phyloP scores from a whole-genome alignment of 495 filamentous ascomycete species.

The Daldinia decipiens region DNA sequence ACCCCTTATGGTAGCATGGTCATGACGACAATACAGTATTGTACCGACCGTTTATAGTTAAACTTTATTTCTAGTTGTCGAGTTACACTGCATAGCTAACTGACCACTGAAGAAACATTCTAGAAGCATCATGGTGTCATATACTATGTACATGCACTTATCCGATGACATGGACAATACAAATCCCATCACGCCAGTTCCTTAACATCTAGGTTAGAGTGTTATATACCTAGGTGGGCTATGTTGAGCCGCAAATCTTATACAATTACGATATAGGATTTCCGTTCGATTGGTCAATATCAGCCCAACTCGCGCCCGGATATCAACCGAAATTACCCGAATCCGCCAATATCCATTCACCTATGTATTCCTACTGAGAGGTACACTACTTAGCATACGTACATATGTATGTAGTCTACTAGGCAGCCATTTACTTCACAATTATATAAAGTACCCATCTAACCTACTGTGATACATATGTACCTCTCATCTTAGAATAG shows the following conservation, averaged over 20 bases:
- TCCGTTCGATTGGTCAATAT: neutral
- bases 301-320: neutral
- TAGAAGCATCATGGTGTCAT: neutral
- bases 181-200: neutral
- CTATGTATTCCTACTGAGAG: too few relatives aligned
- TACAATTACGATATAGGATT: neutral
- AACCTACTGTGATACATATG: neutral
- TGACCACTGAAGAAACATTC: neutral
- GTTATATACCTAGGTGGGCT: too few relatives aligned
- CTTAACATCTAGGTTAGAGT: neutral
- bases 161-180: neutral
- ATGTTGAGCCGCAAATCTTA: neutral
- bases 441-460: neutral
- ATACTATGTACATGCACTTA: neutral
- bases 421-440: neutral
- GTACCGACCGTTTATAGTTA: too few relatives aligned
- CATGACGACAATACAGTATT: too few relatives aligned
- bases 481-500: neutral
- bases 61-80: neutral
- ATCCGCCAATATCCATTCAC: neutral
- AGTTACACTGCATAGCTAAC: neutral
- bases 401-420: too few relatives aligned
- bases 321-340: neutral
- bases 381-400: too few relatives aligned
- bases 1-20: too few relatives aligned